Evolutionary conservation across 148 eudicot species (phyloP).

Genomic region (Agrostemma githago): DNA sequence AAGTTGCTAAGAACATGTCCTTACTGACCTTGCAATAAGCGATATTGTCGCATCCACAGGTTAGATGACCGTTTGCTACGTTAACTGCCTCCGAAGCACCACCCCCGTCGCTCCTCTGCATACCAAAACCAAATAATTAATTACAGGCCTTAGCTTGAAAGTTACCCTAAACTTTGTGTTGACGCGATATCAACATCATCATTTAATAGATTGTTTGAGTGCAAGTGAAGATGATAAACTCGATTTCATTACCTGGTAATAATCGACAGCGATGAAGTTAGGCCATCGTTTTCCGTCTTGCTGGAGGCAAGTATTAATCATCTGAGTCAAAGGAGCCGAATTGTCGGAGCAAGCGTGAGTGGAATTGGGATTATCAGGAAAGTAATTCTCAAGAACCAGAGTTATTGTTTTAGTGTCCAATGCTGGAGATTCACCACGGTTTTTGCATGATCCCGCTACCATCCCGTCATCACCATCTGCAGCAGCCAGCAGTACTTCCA

Average conservation of each 20-base stretch:
- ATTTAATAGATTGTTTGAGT: background rate
- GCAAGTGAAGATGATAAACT: background rate
- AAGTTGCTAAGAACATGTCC: no score
- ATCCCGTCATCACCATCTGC: constrained; percentile 83
- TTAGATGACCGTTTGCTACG: constrained; percentile 76
- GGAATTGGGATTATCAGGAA: constrained; percentile 57
- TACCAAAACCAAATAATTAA: constrained; percentile 1
- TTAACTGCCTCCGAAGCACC: constrained; percentile 96
- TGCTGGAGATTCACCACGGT: constrained; percentile 61
- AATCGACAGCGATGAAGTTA: constrained; percentile 92
- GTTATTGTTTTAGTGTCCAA: constrained; percentile 52
- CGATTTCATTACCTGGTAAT: constrained; percentile 49
- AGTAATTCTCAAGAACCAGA: constrained; percentile 78
- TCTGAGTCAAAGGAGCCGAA: constrained; percentile 57
- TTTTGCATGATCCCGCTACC: constrained; percentile 60
- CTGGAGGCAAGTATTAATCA: constrained; percentile 66
- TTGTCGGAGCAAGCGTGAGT: constrained; percentile 65
- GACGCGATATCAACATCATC: background rate
- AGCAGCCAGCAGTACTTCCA: constrained; percentile 23
- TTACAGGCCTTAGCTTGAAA: background rate
- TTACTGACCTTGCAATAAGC: constrained; percentile 84
- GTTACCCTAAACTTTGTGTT: background rate
- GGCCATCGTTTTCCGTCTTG: constrained; percentile 82
- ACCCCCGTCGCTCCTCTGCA: constrained; percentile 88
- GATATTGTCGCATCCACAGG: constrained; percentile 74